Conservation (phyloP, 768 basidiomycete genomes). For the Xerocomellus chrysenteron region DNA sequence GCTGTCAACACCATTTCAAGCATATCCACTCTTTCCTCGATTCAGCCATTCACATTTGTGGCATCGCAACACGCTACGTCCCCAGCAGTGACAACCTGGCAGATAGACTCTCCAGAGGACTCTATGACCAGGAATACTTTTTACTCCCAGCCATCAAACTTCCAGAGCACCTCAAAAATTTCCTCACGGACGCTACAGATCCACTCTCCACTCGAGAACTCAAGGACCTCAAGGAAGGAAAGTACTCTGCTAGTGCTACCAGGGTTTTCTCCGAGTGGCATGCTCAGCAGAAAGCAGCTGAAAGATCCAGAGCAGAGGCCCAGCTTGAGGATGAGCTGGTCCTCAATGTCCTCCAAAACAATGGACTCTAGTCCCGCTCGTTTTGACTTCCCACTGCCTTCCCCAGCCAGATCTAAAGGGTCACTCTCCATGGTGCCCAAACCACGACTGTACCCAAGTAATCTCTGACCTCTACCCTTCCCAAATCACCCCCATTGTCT, state of each 20-base stretch:
- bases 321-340: background rate
- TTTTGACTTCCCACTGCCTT: background rate
- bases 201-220: background rate
- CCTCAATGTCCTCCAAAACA: background rate
- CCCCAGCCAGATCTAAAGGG: too few species aligned
- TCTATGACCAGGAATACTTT: background rate
- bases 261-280: fast-evolving
- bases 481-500: background rate
- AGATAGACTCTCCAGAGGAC: background rate
- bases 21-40: background rate
- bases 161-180: background rate
- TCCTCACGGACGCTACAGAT: background rate
- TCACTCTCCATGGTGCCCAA: too few species aligned
- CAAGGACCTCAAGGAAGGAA: background rate
- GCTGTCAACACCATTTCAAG: background rate
- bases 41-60: too few species aligned
- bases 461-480: fast-evolving
- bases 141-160: background rate
- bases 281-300: background rate
- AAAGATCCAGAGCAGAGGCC: background rate
- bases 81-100: background rate
- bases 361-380: fast-evolving
- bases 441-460: background rate
- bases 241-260: background rate
- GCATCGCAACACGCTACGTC: background rate